These are phyloP conservation scores for Thraustotheca clavata DNA, from an alignment of 352 stramenopile genomes.

Conservation along the genomic window DNA sequence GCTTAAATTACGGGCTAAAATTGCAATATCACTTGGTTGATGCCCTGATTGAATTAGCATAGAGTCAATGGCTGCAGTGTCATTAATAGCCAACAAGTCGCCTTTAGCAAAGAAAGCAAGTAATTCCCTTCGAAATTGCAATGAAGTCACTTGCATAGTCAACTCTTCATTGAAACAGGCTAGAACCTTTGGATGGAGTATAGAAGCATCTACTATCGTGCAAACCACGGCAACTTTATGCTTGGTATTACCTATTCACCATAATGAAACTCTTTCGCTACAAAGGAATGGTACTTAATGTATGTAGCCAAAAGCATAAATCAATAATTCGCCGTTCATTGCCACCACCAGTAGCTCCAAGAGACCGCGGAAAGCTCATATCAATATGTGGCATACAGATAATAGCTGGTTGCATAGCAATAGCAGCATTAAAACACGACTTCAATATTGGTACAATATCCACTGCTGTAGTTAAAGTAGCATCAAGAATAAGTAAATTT, in stretches of 20 bases:
- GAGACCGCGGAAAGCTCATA: slow-evolving; percentile 51
- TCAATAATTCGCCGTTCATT: slow-evolving; percentile 41
- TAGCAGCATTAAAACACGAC: slow-evolving; percentile 54
- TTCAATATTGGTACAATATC: slow-evolving; percentile 34
- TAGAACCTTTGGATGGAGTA: slow-evolving; percentile 53
- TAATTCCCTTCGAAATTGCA: slow-evolving; percentile 29
- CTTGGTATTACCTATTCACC: neutral
- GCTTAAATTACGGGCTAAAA: slow-evolving; percentile 31
- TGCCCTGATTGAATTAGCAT: slow-evolving; percentile 72
- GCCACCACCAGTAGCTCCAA: slow-evolving; percentile 60
- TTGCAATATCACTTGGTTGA: slow-evolving; percentile 55
- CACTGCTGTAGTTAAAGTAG: slow-evolving; percentile 25
- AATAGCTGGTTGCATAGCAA: slow-evolving; percentile 62
- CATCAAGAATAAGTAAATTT: slow-evolving; percentile 59
- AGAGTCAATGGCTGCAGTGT: neutral
- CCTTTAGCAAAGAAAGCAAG: neutral
- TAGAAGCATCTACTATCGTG: slow-evolving; percentile 40
- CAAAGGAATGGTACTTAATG: slow-evolving; percentile 37
- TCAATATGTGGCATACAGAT: slow-evolving; percentile 69
- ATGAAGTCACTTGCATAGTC: slow-evolving; percentile 51
- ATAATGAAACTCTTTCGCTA: no score
- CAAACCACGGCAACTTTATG: slow-evolving; percentile 48
- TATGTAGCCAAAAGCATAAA: slow-evolving; percentile 46
- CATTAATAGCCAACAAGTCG: neutral
- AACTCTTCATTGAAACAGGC: slow-evolving; percentile 76